Evolutionary conservation across 352 stramenopile species (phyloP), one percentile per base, ranked within the genome.

Genomic region (Pythium utonaiense): DNA sequence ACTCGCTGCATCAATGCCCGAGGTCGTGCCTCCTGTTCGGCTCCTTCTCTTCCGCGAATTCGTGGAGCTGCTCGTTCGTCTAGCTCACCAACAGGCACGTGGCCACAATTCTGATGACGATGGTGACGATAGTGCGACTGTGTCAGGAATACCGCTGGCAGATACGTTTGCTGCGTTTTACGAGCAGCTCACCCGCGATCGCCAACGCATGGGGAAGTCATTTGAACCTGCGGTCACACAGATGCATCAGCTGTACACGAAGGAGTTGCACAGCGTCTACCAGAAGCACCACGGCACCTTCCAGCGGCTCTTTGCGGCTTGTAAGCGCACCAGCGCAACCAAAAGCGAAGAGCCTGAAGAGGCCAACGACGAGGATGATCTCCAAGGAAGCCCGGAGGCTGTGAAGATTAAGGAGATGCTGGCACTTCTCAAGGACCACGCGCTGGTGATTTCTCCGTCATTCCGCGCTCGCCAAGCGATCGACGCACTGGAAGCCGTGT

Each of bases 31-130:
- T 33, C 59, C 51, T 16, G 33, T 36, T 16, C 65, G 80, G 53
- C 47, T 83, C 13, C 21, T 89, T 6, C 62, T 87, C 0, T 87
- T 69, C 33, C 74, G 79, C 10, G 79, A 89, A 62, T 89, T 89
- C 51, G 75, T 83, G 6, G 79, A 89, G 57, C 53, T 89, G 24
- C 72, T 89, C n/a, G 73, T 89, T 24, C 75, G 79, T 9, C 62
- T 87, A 12, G 73, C 73, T n/a, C 40, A 70, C 21, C 64, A 64
- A 22, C 70, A 72, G 75, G 13, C 66, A 50, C 27, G 38, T 19
- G 5, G 55, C 72, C 22, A 71, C 38, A 25, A 56, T 41, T 0
- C 47, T 0, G 21, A 38, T 3, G 25, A 22, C 1, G 44, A 27
- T 3, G n/a, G n/a, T n/a, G 33, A 57, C 3, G 38, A 21, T 9